phyloP scores from a whole-genome alignment of 805 yeast genomes.

The Zygoascus ofunaensis region DNA sequence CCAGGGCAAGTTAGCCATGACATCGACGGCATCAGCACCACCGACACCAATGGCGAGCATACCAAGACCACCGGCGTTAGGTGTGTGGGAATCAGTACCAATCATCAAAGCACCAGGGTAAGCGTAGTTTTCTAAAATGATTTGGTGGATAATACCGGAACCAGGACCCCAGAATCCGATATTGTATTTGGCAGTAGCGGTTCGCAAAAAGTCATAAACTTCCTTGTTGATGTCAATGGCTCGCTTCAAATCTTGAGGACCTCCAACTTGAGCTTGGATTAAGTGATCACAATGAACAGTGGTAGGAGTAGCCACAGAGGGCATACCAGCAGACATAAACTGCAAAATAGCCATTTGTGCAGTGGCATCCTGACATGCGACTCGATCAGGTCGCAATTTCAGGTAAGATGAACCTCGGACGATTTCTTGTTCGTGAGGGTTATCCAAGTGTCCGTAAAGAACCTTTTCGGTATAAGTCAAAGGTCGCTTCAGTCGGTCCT shows the following conservation, averaged over 20 bases:
- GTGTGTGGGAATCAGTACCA: slow-evolving; percentile 97
- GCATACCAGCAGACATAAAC: slow-evolving; percentile 92
- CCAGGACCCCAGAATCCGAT: slow-evolving; percentile 99
- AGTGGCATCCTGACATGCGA: slow-evolving; percentile 98
- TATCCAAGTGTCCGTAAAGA: slow-evolving; percentile 86
- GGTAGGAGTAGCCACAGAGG: slow-evolving; percentile 84
- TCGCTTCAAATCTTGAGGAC: slow-evolving; percentile 70
- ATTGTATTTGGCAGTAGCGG: slow-evolving; percentile 90
- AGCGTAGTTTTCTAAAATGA: slow-evolving; percentile 90
- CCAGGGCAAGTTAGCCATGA: slow-evolving; percentile 89
- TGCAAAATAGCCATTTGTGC: slow-evolving; percentile 97
- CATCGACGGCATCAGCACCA: slow-evolving; percentile 99
- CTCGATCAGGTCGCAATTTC: slow-evolving; percentile 94
- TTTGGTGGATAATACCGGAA: slow-evolving; percentile 96
- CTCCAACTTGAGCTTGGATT: slow-evolving; percentile 93
- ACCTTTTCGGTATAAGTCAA: slow-evolving; percentile 93
- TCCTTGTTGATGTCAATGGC: slow-evolving; percentile 87
- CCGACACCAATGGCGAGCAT: slow-evolving; percentile 98
- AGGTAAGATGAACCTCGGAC: slow-evolving; percentile 83
- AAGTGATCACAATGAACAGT: slow-evolving; percentile 97
- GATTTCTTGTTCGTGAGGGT: slow-evolving; percentile 79
- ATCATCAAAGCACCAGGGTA: slow-evolving; percentile 95
- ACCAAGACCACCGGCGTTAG: slow-evolving; percentile 98
- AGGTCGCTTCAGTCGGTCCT: slow-evolving; percentile 74
- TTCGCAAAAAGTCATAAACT: slow-evolving; percentile 82